These are phyloP conservation scores for Botrytis medusae DNA, from an alignment of 2,329 filamentous ascomycete species.

Conservation along the genomic window DNA sequence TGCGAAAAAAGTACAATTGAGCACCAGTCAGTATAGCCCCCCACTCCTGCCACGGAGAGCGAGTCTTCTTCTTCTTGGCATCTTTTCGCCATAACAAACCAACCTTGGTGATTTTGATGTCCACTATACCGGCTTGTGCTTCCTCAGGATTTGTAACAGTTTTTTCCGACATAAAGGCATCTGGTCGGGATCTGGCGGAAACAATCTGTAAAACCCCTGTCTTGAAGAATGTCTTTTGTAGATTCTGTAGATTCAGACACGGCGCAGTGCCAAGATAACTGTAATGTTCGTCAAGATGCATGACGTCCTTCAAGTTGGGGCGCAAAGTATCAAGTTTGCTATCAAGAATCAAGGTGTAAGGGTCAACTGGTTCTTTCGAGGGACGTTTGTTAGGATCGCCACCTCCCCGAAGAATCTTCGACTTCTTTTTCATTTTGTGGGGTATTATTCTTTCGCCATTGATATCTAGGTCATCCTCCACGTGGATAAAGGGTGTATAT, in stretches of 20 bases:
- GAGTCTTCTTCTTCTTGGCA: conserved; percentile 85
- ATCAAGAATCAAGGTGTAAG: conserved; percentile 91
- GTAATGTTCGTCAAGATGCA: conserved; percentile 90
- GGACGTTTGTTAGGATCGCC: conserved; percentile 64
- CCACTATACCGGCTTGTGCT: conserved; percentile 87
- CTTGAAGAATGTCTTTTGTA: conserved; percentile 87
- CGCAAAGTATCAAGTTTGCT: conserved; percentile 79
- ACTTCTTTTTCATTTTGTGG: conserved; percentile 69
- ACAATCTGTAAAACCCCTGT: conserved; percentile 94
- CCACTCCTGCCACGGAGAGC: conserved; percentile 99
- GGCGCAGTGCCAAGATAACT: conserved; percentile 76
- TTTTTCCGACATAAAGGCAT: conserved; percentile 90
- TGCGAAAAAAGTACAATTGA: conserved; percentile 94
- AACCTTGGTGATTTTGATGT: conserved; percentile 97
- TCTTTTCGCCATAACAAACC: conserved; percentile 95
- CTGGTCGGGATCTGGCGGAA: conserved; percentile 86
- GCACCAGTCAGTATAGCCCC: conserved; percentile 95
- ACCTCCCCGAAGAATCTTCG: conserved; percentile 61
- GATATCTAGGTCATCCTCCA: conserved; percentile 85
- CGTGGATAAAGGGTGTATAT: conserved; percentile 97
- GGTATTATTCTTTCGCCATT: conserved; percentile 71
- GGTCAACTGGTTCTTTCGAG: conserved; percentile 84
- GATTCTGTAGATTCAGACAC: conserved; percentile 73
- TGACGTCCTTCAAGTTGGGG: conserved; percentile 86
- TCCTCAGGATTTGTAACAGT: conserved; percentile 82